These are phyloP conservation scores for Xylaria sp. DNA, from an alignment of 495 filamentous ascomycete genomes.

Conservation along the genomic window DNA sequence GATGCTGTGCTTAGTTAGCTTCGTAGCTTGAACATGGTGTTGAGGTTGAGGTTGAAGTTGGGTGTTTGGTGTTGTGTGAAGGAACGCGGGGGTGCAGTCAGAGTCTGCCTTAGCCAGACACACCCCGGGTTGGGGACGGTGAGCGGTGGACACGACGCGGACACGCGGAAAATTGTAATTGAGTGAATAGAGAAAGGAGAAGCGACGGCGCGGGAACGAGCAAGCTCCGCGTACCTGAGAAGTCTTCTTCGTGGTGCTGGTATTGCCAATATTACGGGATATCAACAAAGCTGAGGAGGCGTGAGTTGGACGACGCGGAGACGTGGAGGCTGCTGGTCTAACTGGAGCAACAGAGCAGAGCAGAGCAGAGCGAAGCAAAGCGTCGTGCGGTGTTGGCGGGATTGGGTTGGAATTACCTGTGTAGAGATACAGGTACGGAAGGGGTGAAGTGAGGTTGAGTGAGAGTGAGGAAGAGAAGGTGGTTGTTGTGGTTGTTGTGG, in stretches of 20 bases:
- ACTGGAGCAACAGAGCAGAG: slow-evolving; percentile 14
- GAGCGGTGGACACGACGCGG: neutral
- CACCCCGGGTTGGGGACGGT: neutral
- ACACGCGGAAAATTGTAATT: neutral
- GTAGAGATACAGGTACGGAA: slow-evolving; percentile 34
- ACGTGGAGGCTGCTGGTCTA: neutral
- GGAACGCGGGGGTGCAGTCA: slow-evolving; percentile 21
- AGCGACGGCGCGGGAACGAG: slow-evolving; percentile 36
- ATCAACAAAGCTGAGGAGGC: slow-evolving; percentile 28
- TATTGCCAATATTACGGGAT: slow-evolving; percentile 25
- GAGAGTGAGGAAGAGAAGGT: slow-evolving; percentile 30
- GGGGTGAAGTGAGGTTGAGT: slow-evolving; percentile 34
- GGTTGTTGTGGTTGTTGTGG: slow-evolving; percentile 16
- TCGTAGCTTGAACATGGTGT: slow-evolving; percentile 1
- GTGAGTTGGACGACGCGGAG: slow-evolving; percentile 15
- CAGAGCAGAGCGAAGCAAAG: slow-evolving; percentile 12
- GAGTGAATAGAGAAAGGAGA: neutral
- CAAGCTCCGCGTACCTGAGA: slow-evolving; percentile 37
- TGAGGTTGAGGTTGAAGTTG: slow-evolving; percentile 12
- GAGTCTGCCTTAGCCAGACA: slow-evolving; percentile 22
- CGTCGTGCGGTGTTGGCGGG: neutral
- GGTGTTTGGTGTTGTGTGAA: slow-evolving; percentile 10
- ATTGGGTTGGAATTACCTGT: slow-evolving; percentile 21
- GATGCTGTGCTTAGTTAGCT: slow-evolving; percentile 21
- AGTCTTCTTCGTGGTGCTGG: slow-evolving; percentile 15